Percentiles rank a stretch among this genome's conserved stretches.
phyloP scores from a whole-genome alignment of 2,329 filamentous ascomycete genomes.

The Monilinia vaccinii-corymbosi region DNA sequence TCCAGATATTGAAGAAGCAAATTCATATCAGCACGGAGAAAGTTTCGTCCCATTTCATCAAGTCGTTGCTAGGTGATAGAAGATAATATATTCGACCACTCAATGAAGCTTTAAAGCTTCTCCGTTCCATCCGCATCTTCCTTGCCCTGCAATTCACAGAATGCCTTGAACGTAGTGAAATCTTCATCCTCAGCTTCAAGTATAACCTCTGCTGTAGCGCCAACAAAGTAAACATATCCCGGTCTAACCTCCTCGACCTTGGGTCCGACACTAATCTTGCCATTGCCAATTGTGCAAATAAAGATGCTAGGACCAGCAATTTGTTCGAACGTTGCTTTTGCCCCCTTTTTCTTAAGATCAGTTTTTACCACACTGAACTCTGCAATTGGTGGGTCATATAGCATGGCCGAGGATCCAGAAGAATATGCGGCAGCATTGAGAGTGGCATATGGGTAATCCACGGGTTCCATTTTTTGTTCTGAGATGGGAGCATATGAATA shows the following conservation, averaged over 20 bases:
- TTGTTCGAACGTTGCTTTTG: conserved; percentile 81
- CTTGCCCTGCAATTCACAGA: conserved; percentile 65
- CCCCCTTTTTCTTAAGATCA: conserved; percentile 57
- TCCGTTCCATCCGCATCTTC: conserved; percentile 21
- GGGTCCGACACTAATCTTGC: conserved; percentile 75
- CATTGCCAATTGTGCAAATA: conserved; percentile 78
- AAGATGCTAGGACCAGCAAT: conserved; percentile 85
- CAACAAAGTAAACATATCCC: conserved; percentile 75
- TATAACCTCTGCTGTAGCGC: conserved; percentile 74
- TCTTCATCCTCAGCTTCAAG: conserved; percentile 66
- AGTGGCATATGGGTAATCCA: conserved; percentile 76
- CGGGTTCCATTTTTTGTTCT: conserved; percentile 85
- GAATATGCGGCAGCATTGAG: conserved; percentile 77
- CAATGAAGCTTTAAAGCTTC: conserved; percentile 17
- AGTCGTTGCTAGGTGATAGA: neutral
- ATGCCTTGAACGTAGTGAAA: conserved; percentile 86
- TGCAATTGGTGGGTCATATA: conserved; percentile 94
- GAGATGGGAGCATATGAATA: conserved; percentile 93
- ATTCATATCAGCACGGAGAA: neutral
- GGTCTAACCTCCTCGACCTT: conserved; percentile 67
- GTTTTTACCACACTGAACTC: conserved; percentile 89
- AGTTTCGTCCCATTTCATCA: neutral
- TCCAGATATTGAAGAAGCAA: neutral
- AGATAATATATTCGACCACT: neutral
- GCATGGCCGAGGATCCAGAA: conserved; percentile 58